Percentiles rank a stretch among this genome's conserved stretches.
Evolutionary conservation across 1,284 basidiomycete species (phyloP).

Genomic region (Ustanciosporium gigantosporum): DNA sequence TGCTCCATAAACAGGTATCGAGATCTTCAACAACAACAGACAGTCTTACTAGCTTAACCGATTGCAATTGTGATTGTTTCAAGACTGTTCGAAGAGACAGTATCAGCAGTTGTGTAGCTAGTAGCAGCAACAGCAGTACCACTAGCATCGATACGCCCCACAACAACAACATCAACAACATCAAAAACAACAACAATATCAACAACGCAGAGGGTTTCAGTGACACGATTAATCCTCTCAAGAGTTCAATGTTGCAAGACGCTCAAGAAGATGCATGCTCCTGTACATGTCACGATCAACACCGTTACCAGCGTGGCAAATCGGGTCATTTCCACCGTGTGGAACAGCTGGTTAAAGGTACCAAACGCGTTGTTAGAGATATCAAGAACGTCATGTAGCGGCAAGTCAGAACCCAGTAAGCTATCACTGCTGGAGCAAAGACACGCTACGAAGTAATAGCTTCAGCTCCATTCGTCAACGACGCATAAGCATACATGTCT

Average conservation of each 20-base stretch:
- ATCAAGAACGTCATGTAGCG: slow-evolving; percentile 28
- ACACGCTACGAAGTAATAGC: too few species aligned
- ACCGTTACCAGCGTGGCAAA: slow-evolving; percentile 1
- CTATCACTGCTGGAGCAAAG: too few species aligned
- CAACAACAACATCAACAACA: too few species aligned
- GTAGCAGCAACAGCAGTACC: too few species aligned
- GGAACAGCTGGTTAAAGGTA: slow-evolving; percentile 30
- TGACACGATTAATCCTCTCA: too few species aligned
- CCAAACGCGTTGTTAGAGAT: slow-evolving; percentile 23
- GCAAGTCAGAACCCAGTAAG: neutral
- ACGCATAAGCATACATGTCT: neutral
- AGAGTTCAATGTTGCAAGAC: too few species aligned
- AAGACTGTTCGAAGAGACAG: too few species aligned
- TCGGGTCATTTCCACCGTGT: slow-evolving; percentile 33
- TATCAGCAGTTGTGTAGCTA: too few species aligned
- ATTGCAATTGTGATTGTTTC: neutral
- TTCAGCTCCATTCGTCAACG: too few species aligned
- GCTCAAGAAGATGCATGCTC: neutral
- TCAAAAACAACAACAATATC: too few species aligned
- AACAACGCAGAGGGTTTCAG: too few species aligned
- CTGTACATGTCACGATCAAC: slow-evolving; percentile 9
- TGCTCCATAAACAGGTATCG: neutral
- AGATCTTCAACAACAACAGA: neutral
- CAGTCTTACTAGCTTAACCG: neutral
- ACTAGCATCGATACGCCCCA: neutral